Evolutionary conservation across 495 filamentous ascomycete species (phyloP), one percentile per base, ranked within the genome.

Genomic region (Penicillium pancosmium): DNA sequence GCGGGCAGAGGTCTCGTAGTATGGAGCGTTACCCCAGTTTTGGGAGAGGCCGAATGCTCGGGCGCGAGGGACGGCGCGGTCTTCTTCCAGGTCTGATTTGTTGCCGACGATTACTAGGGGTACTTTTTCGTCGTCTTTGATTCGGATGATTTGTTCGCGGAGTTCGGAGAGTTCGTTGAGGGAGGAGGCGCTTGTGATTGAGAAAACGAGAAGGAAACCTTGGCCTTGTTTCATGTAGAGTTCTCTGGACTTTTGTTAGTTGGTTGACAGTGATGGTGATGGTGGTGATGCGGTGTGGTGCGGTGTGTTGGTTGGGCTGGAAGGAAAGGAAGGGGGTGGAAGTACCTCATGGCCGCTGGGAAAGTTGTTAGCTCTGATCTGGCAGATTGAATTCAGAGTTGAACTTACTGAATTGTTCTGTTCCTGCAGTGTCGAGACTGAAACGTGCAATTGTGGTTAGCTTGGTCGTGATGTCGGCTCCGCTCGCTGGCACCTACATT

Each of bases 21-120:
- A 97, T 3, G 94, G 95, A 27, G 89, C 90, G 62, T 87, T 86
- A 41, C 88, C 89, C 94, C 94, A 98, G 65, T 81, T 86, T 67
- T 95, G 90, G 16, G 89, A 91, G 52, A 97, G 80, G n/a, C 84
- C 75, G 69, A 97, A 97, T 18, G 92, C 94, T 57, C 87, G 88
- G 44, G 88, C 83, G 18, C 92, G 86, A 19, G 90, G 87, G 27
- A 98, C 92, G 16, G 84, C 84, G 35, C 94, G 88, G 67, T 96
- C 90, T 67, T 96, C 92, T 74, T 96, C 92, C 12, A 98, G 85
- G 67, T 98, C 94, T 31, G 89, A 91, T 73, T 98, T 98, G 80
- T 98, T 98, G 62, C 94, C 94, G 34, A 97, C 93, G 47, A 98
- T 93, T 25, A 98, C 94, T 55, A 98, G 87, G 27, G 94, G 94